These are phyloP conservation scores for Agaricus sinodeliciosus DNA, from an alignment of 768 basidiomycete genomes.

Conservation along the genomic window DNA sequence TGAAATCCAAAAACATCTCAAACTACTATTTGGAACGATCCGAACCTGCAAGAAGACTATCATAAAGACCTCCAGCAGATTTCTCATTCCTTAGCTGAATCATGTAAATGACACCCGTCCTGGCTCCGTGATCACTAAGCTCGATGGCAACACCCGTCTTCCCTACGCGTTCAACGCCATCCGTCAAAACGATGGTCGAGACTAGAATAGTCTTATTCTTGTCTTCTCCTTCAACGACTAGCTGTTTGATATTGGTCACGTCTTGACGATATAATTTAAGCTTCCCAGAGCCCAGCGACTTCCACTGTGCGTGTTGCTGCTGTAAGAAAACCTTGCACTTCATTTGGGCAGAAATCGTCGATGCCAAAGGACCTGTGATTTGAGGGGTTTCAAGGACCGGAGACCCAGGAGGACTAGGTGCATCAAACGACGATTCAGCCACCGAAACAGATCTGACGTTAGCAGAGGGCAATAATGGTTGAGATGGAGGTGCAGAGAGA, in stretches of 20 bases:
- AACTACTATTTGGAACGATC: conserved; percentile 44
- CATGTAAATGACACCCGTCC: conserved; percentile 97
- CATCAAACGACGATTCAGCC: conserved; percentile 46
- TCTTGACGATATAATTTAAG: conserved; percentile 82
- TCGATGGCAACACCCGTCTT: conserved; percentile 98
- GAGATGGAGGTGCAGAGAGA: conserved; percentile 36
- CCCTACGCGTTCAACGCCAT: conserved; percentile 97
- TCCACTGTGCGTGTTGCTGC: conserved; percentile 97
- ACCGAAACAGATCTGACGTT: conserved; percentile 49
- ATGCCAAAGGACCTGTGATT: conserved; percentile 62
- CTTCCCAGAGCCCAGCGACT: conserved; percentile 81
- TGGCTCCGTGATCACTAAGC: conserved; percentile 82
- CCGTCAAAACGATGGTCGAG: conserved; percentile 91
- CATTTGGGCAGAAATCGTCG: conserved; percentile 82
- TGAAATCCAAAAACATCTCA: background rate
- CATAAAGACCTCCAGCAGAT: conserved; percentile 78
- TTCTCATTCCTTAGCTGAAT: conserved; percentile 89
- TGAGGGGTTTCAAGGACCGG: conserved; percentile 54
- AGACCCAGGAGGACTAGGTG: conserved; percentile 81
- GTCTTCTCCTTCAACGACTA: conserved; percentile 86
- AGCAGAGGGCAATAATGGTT: conserved; percentile 58
- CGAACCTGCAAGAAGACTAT: conserved; percentile 81
- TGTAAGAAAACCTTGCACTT: conserved; percentile 98
- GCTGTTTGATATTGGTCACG: conserved; percentile 89
- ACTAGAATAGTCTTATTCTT: conserved; percentile 75